Percentiles rank a stretch among this genome's conserved stretches.
Conservation (phyloP, 2,329 filamentous ascomycete species). For the Fusarium hostae region DNA sequence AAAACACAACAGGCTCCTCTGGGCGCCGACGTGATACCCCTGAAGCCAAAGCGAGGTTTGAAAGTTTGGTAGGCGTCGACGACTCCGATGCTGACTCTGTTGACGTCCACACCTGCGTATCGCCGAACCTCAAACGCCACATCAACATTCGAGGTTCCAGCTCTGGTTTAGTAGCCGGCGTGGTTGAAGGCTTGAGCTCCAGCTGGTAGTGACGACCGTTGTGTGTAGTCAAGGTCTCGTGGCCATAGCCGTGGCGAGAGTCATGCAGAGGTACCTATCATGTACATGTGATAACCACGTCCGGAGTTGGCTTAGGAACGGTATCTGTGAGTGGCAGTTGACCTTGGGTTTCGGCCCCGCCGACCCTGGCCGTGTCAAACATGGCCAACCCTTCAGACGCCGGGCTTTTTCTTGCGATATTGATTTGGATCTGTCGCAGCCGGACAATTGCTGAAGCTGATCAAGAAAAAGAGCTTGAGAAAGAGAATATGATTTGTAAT, state of each 20-base stretch:
- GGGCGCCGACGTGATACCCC: slow-evolving; percentile 2
- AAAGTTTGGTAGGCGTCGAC: slow-evolving; percentile 23
- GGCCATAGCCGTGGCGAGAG: slow-evolving; percentile 41
- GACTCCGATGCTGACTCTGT: slow-evolving; percentile 32
- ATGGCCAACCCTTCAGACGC: slow-evolving; percentile 34
- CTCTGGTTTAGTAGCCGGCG: slow-evolving; percentile 25
- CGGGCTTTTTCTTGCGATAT: slow-evolving; percentile 32
- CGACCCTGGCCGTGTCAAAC: slow-evolving; percentile 38
- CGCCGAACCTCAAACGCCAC: slow-evolving; percentile 40
- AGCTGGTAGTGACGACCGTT: slow-evolving; percentile 22
- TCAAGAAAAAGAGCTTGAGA: neutral
- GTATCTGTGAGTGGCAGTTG: slow-evolving; percentile 45
- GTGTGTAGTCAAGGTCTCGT: slow-evolving; percentile 35
- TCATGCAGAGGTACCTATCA: slow-evolving; percentile 38
- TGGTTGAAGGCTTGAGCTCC: slow-evolving; percentile 33
- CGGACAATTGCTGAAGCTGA: slow-evolving; percentile 18
- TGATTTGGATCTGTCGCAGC: slow-evolving; percentile 20
- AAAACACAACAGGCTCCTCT: neutral
- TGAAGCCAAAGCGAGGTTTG: slow-evolving; percentile 20
- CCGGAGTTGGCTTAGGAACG: slow-evolving; percentile 46
- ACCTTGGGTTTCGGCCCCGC: slow-evolving; percentile 45
- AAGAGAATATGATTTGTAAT: neutral
- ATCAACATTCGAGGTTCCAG: slow-evolving; percentile 33
- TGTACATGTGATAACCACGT: slow-evolving; percentile 45
- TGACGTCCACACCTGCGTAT: slow-evolving; percentile 31